Base-by-base conservation (phyloP, 257 asterid species). In the Salvia rosmarinus region DNA sequence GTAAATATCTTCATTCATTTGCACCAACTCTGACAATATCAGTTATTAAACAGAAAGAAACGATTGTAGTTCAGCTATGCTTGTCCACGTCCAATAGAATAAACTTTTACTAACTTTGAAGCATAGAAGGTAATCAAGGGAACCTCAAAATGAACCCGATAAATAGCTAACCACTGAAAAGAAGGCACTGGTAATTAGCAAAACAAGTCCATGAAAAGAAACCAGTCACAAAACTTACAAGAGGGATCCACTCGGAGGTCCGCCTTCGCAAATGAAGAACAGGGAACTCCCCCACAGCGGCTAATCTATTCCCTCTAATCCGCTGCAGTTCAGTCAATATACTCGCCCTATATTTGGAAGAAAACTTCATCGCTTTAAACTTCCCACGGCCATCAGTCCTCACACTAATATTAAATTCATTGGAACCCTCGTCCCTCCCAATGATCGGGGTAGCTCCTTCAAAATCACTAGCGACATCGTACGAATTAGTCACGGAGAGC, bases 341-440 rank as follows among this genome's bases (percentile, higher is more conserved):
- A 81, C 96, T 83, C 3, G 93, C 93, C 82, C 96, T 84, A 78
- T 83, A 91, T 74, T 73, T 85, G 21, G 96, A 88, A 28, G 99
- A 95, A 44, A 95, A 87, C 85, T 89, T 95, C 10, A 95, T 76
- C 25, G 86, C 75, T 82, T 89, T 95, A 69, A 91, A 95, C 60
- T 91, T 95, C 42, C 99, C 99, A 17, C 90, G 88, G 49, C 99
- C 99, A 77, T 95, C 99, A 8, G 98, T 88, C 82, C 99, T 80
- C 76, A 88, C 89, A 71, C 93, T 91, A 11, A 95, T 19, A 74
- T 81, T 89, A 66, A 95, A 91, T 95, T 95, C 99, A 64, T 62
- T 83, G 2, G 96, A 79, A 73, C 47, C 80, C 25, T 91, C 98
- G 69, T 89, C 99, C 82, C 92, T 85, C 69, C 98, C 96, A 70